Evolutionary conservation across 768 basidiomycete genomes (phyloP), one percentile per base, ranked within the genome.

Genomic region (Macrolepiota fuliginosa): DNA sequence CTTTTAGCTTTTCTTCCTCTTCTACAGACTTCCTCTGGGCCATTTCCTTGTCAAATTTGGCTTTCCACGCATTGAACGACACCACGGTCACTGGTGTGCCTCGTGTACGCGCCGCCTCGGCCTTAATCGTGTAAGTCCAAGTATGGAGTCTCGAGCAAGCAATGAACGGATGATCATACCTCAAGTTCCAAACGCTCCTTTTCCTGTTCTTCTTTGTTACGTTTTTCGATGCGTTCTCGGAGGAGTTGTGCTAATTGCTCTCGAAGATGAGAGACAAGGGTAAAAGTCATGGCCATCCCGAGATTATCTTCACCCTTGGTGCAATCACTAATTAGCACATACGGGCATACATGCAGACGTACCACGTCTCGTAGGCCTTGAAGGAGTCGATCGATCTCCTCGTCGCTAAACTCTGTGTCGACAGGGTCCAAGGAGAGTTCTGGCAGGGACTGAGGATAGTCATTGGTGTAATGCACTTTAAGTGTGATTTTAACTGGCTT

Each of bases 281-380:
- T 94, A 71, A 97, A 99, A 17, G 95, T 96, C 95, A 98, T 98
- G 2, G 97, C 95, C 90, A 96, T 96, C 46, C 94, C 94, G 22
- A 93, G 69, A 72, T 91, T 94, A 70, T 95, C 93, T 69, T 89
- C 84, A 58, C 90, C 91, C 90, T 92, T 58, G 60, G 55, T 54
- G 56, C 25, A 35, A 54, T 58, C 64, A 55, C n/a, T 53, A 36
- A 45, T 56, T 45, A 55, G 39, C 56, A 62, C 63, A 46, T 50
- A 42, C 22, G 42, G 32, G 13, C 37, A 49, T 36, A 45, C 40
- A 47, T 37, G 56, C 54, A 32, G 42, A 76, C 85, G 61, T 72
- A 88, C 88, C 69, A 87, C 78, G 67, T 76, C 76, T 64, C 79
- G 80, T 35, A 91, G 78, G 36, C 83, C 82, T 22, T 76, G 71